Percentiles rank a stretch among this genome's conserved stretches.
phyloP scores from a whole-genome alignment of 495 filamentous ascomycete genomes.

The Sphaerosporella brunnea region DNA sequence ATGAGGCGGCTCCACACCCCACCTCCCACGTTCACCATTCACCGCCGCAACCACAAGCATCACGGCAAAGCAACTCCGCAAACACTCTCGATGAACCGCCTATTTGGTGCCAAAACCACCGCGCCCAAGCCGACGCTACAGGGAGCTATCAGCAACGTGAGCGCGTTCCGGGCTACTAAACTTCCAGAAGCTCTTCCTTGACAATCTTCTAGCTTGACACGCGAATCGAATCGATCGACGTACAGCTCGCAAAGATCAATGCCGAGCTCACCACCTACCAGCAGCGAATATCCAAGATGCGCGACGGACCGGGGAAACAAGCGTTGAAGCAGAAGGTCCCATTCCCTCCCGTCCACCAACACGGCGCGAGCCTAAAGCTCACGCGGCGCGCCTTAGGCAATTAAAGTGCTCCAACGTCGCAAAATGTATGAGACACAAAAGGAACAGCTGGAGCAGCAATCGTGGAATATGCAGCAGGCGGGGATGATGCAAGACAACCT shows the following conservation, averaged over 20 bases:
- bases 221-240: conserved; percentile 76
- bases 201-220: conserved; percentile 52
- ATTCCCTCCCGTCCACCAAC: no score
- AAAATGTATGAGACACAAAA: conserved; percentile 91
- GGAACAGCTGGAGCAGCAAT: conserved; percentile 84
- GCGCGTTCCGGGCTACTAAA: no score
- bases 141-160: conserved; percentile 68
- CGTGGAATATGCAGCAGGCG: conserved; percentile 99
- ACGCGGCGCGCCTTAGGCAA: conserved; percentile 31
- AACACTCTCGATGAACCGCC: conserved; percentile 93
- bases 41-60: no score
- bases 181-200: no score
- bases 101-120: conserved; percentile 79
- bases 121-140: conserved; percentile 82
- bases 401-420: conserved; percentile 88
- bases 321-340: conserved; percentile 66
- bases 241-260: conserved; percentile 83
- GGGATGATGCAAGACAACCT: conserved; percentile 99
- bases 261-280: conserved; percentile 82
- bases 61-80: no score
- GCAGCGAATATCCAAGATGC: conserved; percentile 75
- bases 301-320: conserved; percentile 84
- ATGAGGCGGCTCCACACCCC: no score
- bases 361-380: no score
- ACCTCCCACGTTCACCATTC: no score